Evolutionary conservation across 179 eudicot genomes (phyloP), one percentile per base, ranked within the genome.

Genomic region (Sideroxylon spinosum): DNA sequence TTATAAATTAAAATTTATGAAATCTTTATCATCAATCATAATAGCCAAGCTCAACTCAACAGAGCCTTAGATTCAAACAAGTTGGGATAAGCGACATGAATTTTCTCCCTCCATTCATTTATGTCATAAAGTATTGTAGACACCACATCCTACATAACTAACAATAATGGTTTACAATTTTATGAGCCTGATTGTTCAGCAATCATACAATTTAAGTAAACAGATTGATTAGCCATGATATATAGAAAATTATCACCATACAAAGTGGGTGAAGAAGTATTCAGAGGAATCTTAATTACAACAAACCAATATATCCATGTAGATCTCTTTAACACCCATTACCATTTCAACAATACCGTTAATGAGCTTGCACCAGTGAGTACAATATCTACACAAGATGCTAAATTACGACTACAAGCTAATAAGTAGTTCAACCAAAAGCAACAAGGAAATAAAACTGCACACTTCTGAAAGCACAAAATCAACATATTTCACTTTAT

Each of bases 401-500:
- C 17, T 4, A 12, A 55, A 55, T 3, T 19, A 11, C 20, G 26
- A 9, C 23, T 6, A 60, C 6, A 23, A 60, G 20, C 26, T 6
- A 60, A 20, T 60, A 60, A 60, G 23, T 60, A 60, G 64, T 25
- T 50, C 8, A 37, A 52, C 7, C 23, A 12, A 25, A 16, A 71
- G 60, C 44, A 10, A 70, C 0, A 7, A 57, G 60, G 46, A 57
- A 61, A 71, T 48, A 49, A 22, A 71, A 49, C 44, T 48, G 26
- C 23, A 71, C 17, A 70, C 11, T 17, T 16, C 37, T 12, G 20
- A 17, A 4, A 61, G 32, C 49, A 71, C 29, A 59, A 62, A 71
- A 78, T 26, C 57, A 69, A 68, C 72, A 68, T n/a, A n/a, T 44
- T 70, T 49, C 32, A 48, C 74, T 22, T 0, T 17, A 13, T 71